A percentile compares a stretch with the other conserved stretches of the same genome.
Evolutionary conservation across 2,329 filamentous ascomycete species (phyloP).

Genomic region (Colletotrichum sp.): DNA sequence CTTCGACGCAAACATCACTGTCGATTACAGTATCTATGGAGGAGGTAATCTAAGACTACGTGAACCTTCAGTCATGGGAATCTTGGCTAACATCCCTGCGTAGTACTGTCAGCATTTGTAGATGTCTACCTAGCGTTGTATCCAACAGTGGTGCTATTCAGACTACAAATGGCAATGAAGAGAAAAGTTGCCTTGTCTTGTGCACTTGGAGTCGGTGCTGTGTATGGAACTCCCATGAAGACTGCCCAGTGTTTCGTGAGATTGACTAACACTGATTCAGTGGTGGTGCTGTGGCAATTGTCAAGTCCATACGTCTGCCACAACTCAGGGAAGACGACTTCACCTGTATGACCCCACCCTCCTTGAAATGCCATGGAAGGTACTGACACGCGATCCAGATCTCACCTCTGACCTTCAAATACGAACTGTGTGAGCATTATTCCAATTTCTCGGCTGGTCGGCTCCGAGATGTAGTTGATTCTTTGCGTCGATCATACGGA

Average conservation of each 20-base stretch:
- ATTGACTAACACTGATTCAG: background rate
- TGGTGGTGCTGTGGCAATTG: constrained; percentile 29
- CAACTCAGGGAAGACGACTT: constrained; percentile 27
- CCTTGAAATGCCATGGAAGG: too few relatives aligned
- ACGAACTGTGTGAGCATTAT: constrained; percentile 45
- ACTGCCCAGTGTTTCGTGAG: too few relatives aligned
- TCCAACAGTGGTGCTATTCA: constrained; percentile 39
- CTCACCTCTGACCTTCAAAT: constrained; percentile 46
- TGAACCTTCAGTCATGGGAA: background rate
- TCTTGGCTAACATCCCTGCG: background rate
- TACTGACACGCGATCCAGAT: constrained; percentile 17
- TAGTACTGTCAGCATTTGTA: constrained; percentile 37
- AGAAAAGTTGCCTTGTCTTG: constrained; percentile 44
- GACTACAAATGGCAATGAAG: constrained; percentile 39
- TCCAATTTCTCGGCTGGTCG: background rate
- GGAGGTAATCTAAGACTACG: background rate
- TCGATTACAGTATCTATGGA: constrained; percentile 32
- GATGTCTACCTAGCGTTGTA: constrained; percentile 49
- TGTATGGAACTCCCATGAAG: constrained; percentile 25
- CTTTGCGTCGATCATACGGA: background rate
- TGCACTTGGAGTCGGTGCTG: constrained; percentile 42
- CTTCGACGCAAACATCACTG: constrained; percentile 36
- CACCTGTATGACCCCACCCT: constrained; percentile 21
- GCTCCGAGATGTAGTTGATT: background rate
- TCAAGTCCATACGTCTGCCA: constrained; percentile 39